Conservation (phyloP, 768 basidiomycete species). For the Xerocomus spinulosus region DNA sequence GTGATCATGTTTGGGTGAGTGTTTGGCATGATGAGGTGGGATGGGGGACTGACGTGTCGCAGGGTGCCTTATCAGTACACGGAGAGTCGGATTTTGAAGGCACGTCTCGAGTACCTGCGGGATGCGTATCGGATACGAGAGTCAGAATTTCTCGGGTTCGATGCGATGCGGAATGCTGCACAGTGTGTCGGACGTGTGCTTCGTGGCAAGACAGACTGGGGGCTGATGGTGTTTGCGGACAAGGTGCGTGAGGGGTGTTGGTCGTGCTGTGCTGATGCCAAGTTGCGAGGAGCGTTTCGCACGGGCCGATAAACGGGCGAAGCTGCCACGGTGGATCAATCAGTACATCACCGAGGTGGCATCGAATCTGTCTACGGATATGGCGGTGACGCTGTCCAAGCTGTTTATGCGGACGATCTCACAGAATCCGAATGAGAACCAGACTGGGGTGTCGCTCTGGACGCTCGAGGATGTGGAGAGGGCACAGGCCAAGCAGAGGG, state of each 20-base stretch:
- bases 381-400: constrained; percentile 92
- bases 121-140: constrained; percentile 98
- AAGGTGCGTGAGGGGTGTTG: constrained; percentile 71
- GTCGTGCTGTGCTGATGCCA: background rate
- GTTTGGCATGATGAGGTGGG: background rate
- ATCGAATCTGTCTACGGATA: constrained; percentile 96
- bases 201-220: constrained; percentile 99
- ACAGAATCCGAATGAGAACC: constrained; percentile 94
- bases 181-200: constrained; percentile 98
- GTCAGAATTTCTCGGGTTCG: constrained; percentile 97
- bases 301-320: constrained; percentile 88
- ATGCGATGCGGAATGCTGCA: constrained; percentile 98
- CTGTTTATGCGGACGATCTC: constrained; percentile 98
- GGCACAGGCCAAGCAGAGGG: constrained; percentile 78
- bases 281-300: constrained; percentile 72
- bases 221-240: constrained; percentile 98
- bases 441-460: constrained; percentile 94
- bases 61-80: constrained; percentile 98
- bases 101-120: constrained; percentile 94
- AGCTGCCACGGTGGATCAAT: constrained; percentile 98
- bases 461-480: constrained; percentile 87
- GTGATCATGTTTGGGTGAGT: constrained; percentile 98
- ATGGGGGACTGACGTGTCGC: constrained; percentile 3
- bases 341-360: constrained; percentile 99
- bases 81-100: constrained; percentile 94